Evolutionary conservation across 257 asterid species (phyloP), one percentile per base, ranked within the genome.

Genomic region (Ilex aquifolium): DNA sequence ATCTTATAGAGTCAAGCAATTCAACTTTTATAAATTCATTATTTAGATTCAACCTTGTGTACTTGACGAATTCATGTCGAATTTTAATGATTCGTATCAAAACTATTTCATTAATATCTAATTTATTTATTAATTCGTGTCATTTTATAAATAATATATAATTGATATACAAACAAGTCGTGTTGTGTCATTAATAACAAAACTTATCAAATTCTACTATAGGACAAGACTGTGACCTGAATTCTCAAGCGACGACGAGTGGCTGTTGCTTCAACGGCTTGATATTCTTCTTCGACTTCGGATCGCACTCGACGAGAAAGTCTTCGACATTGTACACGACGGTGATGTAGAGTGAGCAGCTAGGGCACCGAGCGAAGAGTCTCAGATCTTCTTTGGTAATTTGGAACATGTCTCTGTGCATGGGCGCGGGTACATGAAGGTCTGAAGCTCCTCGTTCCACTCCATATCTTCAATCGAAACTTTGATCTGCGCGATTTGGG

Each of bases 351-450:
- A 91, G 88, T 16, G 97, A 83, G 70, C 98, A 91, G 74, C 98
- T 87, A 58, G 98, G 98, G 82, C 98, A 91, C 3, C 80, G 80
- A 2, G 97, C 97, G 60, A 88, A 96, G 36, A 83, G 63, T 15
- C 81, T 80, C 7, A 91, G 79, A 3, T 91, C 98, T 72, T 91
- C 95, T 57, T 80, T 86, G 10, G 95, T 83, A 13, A 91, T 91
- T 69, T 86, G 97, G 67, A 91, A 91, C 0, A 88, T 80, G 79
- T 91, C 98, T 91, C 98, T 42, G 95, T 95, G 72, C 98, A 91
- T 3, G 96, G 98, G 36, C 96, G 88, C 0, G 98, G 98, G 65
- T 91, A 91, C 0, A 95, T 91, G 77, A 60, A 91, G 4, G 98
- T 76, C 64, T 83, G 67, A 27, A 91, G 76, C 79, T 82, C 89